Evolutionary conservation across 495 filamentous ascomycete genomes (phyloP), one percentile per base, ranked within the genome.

Genomic region (Neurospora sp.): DNA sequence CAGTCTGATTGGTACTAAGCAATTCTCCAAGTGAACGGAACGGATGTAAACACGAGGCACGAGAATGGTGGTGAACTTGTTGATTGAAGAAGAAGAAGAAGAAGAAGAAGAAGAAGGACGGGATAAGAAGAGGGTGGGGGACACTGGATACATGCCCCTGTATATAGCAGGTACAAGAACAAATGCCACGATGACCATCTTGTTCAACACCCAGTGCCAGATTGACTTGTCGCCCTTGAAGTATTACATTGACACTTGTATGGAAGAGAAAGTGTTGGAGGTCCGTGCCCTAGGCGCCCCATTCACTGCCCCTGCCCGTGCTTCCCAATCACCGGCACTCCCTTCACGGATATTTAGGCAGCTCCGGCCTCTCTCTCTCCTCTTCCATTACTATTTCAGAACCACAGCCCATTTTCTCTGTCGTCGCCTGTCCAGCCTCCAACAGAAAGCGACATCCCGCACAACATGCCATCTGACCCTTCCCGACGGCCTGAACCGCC

Each of bases 291-390:
- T 20, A 0, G 8, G 44, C n/a, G n/a, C 17, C 44, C 44, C 44
- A 48, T 10, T 48, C 44, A 10, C 44, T 20, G 44, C n/a, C n/a
- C 3, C 17, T 45, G 17, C 41, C 16, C 2, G 8, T 48, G 17
- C 8, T 48, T 20, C 1, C 44, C 44, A 22, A 22, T 48, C n/a
- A 48, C 44, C 1, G 3, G 44, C n/a, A 0, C n/a, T 10, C 8
- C 44, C 44, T 22, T 48, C 9, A 3, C 7, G 7, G 8, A 0
- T 48, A 48, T 48, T 20, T 48, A 48, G 44, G n/a, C 44, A 1
- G n/a, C n/a, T n/a, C 8, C 0, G n/a, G n/a, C 12, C 0, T 8
- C 42, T 0, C 8, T 44, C 0, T 48, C 44, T 22, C 3, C 9
- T 22, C 44, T 20, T 48, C n/a, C n/a, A 7, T 44, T 7, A 17